Evolutionary conservation across 1,284 basidiomycete genomes (phyloP).

Genomic region (Ganoderma meredithae): DNA sequence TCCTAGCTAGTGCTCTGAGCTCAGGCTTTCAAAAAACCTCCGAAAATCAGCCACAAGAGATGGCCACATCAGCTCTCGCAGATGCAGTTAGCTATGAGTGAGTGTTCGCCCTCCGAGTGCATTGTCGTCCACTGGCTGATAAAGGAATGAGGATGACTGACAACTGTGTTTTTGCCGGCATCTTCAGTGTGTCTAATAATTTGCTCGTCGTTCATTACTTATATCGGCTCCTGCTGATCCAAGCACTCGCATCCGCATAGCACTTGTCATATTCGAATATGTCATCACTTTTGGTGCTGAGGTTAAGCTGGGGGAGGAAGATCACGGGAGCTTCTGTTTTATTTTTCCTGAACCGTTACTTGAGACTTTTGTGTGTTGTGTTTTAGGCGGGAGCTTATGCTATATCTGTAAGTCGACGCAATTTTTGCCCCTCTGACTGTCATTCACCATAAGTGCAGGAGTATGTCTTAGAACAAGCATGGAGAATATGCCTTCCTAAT

Average conservation of each 20-base stretch:
- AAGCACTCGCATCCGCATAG: not conserved
- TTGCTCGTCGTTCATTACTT: too few species aligned
- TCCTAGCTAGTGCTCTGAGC: too few species aligned
- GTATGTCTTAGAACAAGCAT: not conserved
- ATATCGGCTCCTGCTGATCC: too few species aligned
- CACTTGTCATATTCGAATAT: conserved; percentile 4
- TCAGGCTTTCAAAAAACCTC: too few species aligned
- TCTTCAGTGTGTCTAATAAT: too few species aligned
- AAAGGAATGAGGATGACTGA: too few species aligned
- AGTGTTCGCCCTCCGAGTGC: too few species aligned
- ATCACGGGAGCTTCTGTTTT: conserved; percentile 5
- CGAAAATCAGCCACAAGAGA: too few species aligned
- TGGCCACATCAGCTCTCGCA: too few species aligned
- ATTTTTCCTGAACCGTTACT: conserved; percentile 8
- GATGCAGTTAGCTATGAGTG: too few species aligned
- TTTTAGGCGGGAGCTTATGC: not conserved
- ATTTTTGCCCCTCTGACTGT: not conserved
- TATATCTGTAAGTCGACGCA: not conserved
- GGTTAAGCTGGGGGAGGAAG: conserved; percentile 5
- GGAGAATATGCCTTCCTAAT: not conserved
- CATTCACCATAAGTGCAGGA: not conserved
- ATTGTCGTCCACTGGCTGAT: too few species aligned
- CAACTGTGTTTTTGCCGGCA: too few species aligned
- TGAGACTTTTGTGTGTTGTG: not conserved
- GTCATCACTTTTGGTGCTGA: conserved; percentile 8